Evolutionary conservation across 306 rosid genomes (phyloP).

Genomic region (Canavalia ensiformis): DNA sequence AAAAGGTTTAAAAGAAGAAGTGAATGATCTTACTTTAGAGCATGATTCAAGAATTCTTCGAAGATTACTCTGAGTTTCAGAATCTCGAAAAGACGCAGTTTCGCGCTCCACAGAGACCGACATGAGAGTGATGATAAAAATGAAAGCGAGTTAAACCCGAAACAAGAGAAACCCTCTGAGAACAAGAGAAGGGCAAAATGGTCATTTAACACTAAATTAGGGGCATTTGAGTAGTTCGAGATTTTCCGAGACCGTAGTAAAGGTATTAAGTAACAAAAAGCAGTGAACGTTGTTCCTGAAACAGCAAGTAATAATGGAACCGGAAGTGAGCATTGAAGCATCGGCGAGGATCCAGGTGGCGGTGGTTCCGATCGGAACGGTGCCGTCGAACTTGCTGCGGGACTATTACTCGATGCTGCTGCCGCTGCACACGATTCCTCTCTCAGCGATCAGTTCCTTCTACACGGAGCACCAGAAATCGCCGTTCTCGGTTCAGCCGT

Average conservation of each 20-base stretch:
- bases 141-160: background rate
- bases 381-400: constrained; percentile 69
- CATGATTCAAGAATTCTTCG: constrained; percentile 63
- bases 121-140: constrained; percentile 36
- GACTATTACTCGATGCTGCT: constrained; percentile 86
- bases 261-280: background rate
- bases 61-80: constrained; percentile 56
- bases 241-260: background rate
- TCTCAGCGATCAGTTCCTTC: constrained; percentile 87
- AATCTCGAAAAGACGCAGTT: constrained; percentile 35
- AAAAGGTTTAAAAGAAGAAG: too few relatives aligned
- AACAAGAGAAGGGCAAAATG: background rate
- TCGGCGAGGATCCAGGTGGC: constrained; percentile 89
- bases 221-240: constrained; percentile 5
- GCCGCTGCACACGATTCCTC: constrained; percentile 82
- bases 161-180: background rate
- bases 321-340: constrained; percentile 93
- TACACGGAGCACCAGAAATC: constrained; percentile 97
- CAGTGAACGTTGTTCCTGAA: background rate
- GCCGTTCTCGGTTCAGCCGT: constrained; percentile 88
- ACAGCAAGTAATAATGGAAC: constrained; percentile 67
- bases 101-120: constrained; percentile 42
- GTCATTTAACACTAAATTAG: background rate
- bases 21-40: constrained; percentile 59
- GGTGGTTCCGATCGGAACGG: constrained; percentile 85